Percentiles rank a stretch among this genome's conserved stretches.
Conservation (phyloP, 2,329 filamentous ascomycete species). For the Colletotrichum sp. region DNA sequence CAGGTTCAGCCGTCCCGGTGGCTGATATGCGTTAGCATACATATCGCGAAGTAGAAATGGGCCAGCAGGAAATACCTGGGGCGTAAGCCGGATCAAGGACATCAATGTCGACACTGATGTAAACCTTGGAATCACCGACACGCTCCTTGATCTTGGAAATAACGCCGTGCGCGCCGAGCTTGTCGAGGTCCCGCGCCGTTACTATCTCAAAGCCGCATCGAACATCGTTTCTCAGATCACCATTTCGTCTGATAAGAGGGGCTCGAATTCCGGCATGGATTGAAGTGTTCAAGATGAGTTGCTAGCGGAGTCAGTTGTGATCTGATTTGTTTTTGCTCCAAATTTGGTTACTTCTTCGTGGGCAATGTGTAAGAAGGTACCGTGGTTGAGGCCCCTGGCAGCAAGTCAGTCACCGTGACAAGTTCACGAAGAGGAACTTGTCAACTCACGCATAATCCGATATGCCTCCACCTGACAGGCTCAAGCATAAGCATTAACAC, state of each 20-base stretch:
- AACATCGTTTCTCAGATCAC: constrained; percentile 60
- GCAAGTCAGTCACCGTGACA: background rate
- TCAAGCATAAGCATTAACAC: background rate
- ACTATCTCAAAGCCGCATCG: constrained; percentile 64
- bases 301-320: constrained; percentile 26
- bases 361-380: constrained; percentile 66
- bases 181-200: constrained; percentile 72
- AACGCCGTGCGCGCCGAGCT: constrained; percentile 68
- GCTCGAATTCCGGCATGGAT: constrained; percentile 68
- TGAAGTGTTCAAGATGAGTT: constrained; percentile 61
- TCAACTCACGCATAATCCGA: constrained; percentile 60
- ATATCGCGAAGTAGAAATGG: background rate
- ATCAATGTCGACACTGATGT: constrained; percentile 81
- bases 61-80: constrained; percentile 49
- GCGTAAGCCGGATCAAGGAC: constrained; percentile 74
- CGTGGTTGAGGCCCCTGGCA: constrained; percentile 59
- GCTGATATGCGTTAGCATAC: constrained; percentile 38
- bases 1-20: constrained; percentile 80
- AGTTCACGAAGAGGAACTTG: background rate
- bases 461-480: constrained; percentile 55
- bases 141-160: constrained; percentile 66
- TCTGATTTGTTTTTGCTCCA: background rate
- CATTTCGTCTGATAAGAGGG: constrained; percentile 51
- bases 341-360: constrained; percentile 54
- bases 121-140: constrained; percentile 60